Evolutionary conservation across 352 stramenopile species (phyloP).

Genomic region (Phytophthora agathidicida): DNA sequence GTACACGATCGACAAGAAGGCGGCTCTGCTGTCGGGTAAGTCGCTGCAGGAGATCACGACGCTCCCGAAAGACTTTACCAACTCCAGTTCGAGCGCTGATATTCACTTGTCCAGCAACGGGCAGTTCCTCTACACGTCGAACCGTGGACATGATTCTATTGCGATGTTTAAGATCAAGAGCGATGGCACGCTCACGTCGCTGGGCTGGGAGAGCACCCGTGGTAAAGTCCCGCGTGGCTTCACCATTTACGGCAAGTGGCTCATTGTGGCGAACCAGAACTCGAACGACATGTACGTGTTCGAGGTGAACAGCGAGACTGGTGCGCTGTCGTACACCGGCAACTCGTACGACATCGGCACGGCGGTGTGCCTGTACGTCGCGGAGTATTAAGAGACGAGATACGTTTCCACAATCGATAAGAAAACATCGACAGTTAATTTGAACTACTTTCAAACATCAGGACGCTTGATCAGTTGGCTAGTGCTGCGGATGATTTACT

Average conservation of each 20-base stretch:
- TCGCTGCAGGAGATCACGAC: slow-evolving; percentile 63
- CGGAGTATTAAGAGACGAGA: slow-evolving; percentile 20
- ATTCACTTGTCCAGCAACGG: slow-evolving; percentile 60
- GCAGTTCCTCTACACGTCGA: slow-evolving; percentile 71
- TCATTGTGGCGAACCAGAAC: slow-evolving; percentile 72
- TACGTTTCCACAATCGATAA: no score
- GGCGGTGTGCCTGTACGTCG: slow-evolving; percentile 44
- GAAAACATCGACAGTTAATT: no score
- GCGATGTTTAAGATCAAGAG: slow-evolving; percentile 54
- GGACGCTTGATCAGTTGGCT: no score
- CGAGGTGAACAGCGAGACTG: slow-evolving; percentile 44
- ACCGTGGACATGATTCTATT: slow-evolving; percentile 69
- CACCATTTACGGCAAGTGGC: slow-evolving; percentile 46
- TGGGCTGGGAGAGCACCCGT: slow-evolving; percentile 49
- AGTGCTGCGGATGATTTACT: no score
- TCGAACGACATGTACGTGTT: slow-evolving; percentile 67
- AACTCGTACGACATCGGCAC: slow-evolving; percentile 47
- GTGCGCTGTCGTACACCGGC: slow-evolving; percentile 47
- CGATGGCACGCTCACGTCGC: slow-evolving; percentile 35
- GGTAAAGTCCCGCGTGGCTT: slow-evolving; percentile 56
- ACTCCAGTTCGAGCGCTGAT: slow-evolving; percentile 40
- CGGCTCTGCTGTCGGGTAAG: slow-evolving; percentile 24
- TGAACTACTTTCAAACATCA: no score
- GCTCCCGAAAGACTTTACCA: slow-evolving; percentile 42
- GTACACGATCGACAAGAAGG: slow-evolving; percentile 41